A percentile compares a stretch with the other conserved stretches of the same genome.
Conservation (phyloP, 2,329 filamentous ascomycete genomes). For the Dissoconium aciculare region DNA sequence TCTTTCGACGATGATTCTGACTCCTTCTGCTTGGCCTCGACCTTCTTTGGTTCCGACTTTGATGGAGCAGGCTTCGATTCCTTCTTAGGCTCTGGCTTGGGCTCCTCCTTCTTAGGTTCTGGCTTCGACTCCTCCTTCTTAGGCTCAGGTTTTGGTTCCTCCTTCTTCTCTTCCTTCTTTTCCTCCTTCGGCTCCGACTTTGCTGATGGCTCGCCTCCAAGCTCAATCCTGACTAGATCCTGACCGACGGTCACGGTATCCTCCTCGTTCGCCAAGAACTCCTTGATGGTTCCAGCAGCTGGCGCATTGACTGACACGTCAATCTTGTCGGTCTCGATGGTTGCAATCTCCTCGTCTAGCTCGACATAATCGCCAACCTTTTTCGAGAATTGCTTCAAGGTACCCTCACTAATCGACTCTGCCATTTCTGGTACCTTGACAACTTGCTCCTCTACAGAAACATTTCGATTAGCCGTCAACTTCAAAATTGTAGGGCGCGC, state of each 20-base stretch:
- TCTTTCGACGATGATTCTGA: slow-evolving; percentile 27
- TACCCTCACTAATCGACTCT: slow-evolving; percentile 95
- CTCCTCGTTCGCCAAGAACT: slow-evolving; percentile 81
- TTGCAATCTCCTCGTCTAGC: slow-evolving; percentile 93
- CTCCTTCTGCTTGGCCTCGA: slow-evolving; percentile 26
- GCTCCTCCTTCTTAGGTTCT: slow-evolving; percentile 24
- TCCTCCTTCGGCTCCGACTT: slow-evolving; percentile 41
- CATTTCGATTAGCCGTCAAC: not conserved
- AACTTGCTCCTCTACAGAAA: slow-evolving; percentile 52
- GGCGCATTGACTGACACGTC: slow-evolving; percentile 94
- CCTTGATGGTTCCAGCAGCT: slow-evolving; percentile 77
- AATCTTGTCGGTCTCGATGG: slow-evolving; percentile 99
- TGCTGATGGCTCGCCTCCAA: slow-evolving; percentile 47
- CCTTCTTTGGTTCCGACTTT: slow-evolving; percentile 25
- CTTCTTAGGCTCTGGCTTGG: slow-evolving; percentile 28
- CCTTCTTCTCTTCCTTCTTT: slow-evolving; percentile 38
- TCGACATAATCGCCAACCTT: slow-evolving; percentile 86
- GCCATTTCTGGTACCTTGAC: slow-evolving; percentile 97
- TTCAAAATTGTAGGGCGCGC: no score
- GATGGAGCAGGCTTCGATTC: slow-evolving; percentile 31
- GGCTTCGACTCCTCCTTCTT: slow-evolving; percentile 26
- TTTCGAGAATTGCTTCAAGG: slow-evolving; percentile 89
- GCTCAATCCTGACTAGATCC: slow-evolving; percentile 72
- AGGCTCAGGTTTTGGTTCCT: slow-evolving; percentile 31
- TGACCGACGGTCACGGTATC: slow-evolving; percentile 92